Conservation (phyloP, 352 stramenopile genomes). For the Phytophthora gonapodyides region DNA sequence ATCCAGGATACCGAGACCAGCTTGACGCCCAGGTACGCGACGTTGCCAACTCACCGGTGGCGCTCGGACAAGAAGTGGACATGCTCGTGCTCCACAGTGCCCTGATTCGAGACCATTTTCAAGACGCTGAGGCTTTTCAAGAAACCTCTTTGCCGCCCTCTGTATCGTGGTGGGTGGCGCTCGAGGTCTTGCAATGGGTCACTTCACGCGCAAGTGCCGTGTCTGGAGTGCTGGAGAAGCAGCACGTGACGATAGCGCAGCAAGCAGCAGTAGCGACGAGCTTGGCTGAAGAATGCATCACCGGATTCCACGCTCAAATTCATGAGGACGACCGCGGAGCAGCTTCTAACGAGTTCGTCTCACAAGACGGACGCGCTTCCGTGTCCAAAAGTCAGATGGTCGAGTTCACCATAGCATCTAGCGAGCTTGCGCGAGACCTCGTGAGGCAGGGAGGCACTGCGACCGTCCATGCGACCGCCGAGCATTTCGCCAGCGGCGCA, state of each 20-base stretch:
- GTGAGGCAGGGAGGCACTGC: conserved; percentile 20
- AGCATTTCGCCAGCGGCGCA: conserved; percentile 29
- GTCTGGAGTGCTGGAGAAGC: conserved; percentile 35
- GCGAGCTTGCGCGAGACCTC: conserved; percentile 45
- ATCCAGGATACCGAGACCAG: conserved; percentile 16
- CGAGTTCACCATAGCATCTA: conserved; percentile 47
- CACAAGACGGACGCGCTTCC: conserved; percentile 20
- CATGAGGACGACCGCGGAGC: neutral
- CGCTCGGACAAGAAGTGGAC: conserved; percentile 38
- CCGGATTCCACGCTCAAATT: conserved; percentile 38
- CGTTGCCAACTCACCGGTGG: conserved; percentile 11
- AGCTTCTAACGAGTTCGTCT: conserved; percentile 14
- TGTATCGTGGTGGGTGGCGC: conserved; percentile 50
- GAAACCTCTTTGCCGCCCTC: conserved; percentile 12
- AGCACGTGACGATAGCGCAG: conserved; percentile 26
- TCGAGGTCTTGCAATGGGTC: conserved; percentile 53
- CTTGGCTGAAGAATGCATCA: conserved; percentile 31
- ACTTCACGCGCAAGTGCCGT: conserved; percentile 35
- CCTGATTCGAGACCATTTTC: conserved; percentile 46
- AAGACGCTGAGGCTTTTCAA: conserved; percentile 23
- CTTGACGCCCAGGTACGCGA: conserved; percentile 1
- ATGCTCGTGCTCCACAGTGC: conserved; percentile 52
- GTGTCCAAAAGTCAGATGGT: conserved; percentile 35
- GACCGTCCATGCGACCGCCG: conserved; percentile 30
- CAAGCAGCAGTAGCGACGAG: conserved; percentile 30